phyloP scores from a whole-genome alignment of 2,329 filamentous ascomycete genomes.

The Fusarium cyanostomum region DNA sequence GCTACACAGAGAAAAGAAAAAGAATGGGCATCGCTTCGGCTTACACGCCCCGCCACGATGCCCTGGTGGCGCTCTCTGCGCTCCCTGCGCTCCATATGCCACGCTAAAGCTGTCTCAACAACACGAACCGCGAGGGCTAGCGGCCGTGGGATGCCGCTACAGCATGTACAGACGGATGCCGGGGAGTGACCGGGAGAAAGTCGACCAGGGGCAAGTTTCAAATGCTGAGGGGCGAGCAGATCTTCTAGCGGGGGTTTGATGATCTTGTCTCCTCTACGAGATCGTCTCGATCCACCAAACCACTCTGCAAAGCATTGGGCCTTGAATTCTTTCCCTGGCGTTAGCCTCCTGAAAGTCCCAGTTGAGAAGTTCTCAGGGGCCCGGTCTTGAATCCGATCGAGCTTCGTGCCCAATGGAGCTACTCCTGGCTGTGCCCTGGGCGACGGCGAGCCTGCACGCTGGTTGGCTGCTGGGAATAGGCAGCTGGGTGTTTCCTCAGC shows the following conservation, averaged over 20 bases:
- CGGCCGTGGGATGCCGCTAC: neutral
- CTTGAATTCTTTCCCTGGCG: neutral
- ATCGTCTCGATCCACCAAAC: neutral
- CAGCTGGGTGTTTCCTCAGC: too few species aligned
- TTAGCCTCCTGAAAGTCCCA: neutral
- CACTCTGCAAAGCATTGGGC: neutral
- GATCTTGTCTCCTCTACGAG: neutral
- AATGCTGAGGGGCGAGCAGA: neutral
- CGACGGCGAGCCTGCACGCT: too few species aligned
- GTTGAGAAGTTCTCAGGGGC: neutral
- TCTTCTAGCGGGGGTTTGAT: neutral
- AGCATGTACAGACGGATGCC: neutral
- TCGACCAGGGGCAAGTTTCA: slow-evolving; percentile 4
- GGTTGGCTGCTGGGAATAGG: too few species aligned
- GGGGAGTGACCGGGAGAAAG: neutral
- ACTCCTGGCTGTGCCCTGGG: too few species aligned
- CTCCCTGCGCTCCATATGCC: neutral
- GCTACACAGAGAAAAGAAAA: neutral
- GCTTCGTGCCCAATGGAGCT: too few species aligned
- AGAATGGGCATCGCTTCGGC: neutral
- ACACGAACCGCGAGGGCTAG: neutral
- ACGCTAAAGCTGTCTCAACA: neutral
- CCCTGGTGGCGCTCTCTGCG: neutral
- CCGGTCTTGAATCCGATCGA: neutral
- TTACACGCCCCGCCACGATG: neutral